A percentile compares a stretch with the other conserved stretches of the same genome.
phyloP scores from a whole-genome alignment of 2,329 filamentous ascomycete species.

The Dendrostoma leiphaemia region DNA sequence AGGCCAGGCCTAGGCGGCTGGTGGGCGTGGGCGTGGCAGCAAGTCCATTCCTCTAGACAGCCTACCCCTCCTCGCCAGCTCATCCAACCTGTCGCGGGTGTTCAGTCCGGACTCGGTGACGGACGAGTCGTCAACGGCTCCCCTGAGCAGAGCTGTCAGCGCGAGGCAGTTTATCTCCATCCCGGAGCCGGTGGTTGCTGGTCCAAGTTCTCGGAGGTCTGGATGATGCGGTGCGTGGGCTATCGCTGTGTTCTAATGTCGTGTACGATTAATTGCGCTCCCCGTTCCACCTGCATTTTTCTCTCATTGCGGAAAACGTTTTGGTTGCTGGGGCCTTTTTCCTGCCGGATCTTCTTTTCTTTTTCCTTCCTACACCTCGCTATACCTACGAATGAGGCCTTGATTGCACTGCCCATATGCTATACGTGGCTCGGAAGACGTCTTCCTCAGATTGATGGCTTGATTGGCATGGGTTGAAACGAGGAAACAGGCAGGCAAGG shows the following conservation, averaged over 20 bases:
- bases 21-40: slow-evolving; percentile 3
- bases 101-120: neutral
- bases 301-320: neutral
- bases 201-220: neutral
- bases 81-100: neutral
- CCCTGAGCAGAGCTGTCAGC: slow-evolving; percentile 4
- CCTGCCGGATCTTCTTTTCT: neutral
- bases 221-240: neutral
- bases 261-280: neutral
- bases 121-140: neutral
- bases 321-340: neutral
- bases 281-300: neutral
- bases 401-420: too few species aligned
- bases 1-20: slow-evolving; percentile 18
- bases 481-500: too few species aligned
- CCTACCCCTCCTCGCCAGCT: slow-evolving; percentile 12
- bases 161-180: slow-evolving; percentile 5
- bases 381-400: neutral
- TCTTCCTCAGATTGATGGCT: too few species aligned
- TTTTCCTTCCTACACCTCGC: neutral
- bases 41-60: slow-evolving; percentile 7
- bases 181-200: neutral
- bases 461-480: too few species aligned
- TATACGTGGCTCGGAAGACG: too few species aligned
- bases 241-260: neutral